Evolutionary conservation across 2,329 filamentous ascomycete genomes (phyloP).

Genomic region (Hymenotorrendiella dingleyae): DNA sequence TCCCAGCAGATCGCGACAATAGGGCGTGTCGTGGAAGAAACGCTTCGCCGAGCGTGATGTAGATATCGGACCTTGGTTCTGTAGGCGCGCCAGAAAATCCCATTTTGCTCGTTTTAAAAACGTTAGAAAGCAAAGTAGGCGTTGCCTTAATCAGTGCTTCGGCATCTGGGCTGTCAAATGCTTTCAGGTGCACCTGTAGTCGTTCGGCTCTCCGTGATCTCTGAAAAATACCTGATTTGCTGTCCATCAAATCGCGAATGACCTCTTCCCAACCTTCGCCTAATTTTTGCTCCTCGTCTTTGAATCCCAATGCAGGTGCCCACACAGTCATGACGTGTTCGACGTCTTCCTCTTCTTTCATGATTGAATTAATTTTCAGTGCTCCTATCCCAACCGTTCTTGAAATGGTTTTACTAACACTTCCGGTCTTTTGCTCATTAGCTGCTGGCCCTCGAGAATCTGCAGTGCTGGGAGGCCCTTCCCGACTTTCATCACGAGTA

Average conservation of each 20-base stretch:
- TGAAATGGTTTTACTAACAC: slow-evolving; percentile 46
- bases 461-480: slow-evolving; percentile 47
- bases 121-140: slow-evolving; percentile 77
- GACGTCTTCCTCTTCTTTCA: slow-evolving; percentile 64
- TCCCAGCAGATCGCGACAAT: slow-evolving; percentile 63
- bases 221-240: slow-evolving; percentile 66
- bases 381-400: slow-evolving; percentile 73
- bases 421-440: slow-evolving; percentile 26
- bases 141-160: slow-evolving; percentile 78
- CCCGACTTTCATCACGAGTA: slow-evolving; percentile 13
- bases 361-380: slow-evolving; percentile 66
- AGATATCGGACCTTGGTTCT: slow-evolving; percentile 87
- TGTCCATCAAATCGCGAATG: slow-evolving; percentile 67
- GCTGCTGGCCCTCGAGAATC: slow-evolving; percentile 41
- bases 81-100: slow-evolving; percentile 90
- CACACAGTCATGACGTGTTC: slow-evolving; percentile 76
- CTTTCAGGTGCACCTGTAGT: slow-evolving; percentile 71
- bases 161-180: slow-evolving; percentile 72
- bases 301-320: slow-evolving; percentile 53
- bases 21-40: slow-evolving; percentile 71
- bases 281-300: slow-evolving; percentile 51
- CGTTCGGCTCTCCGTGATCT: slow-evolving; percentile 68
- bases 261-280: slow-evolving; percentile 67
- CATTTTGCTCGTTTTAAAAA: slow-evolving; percentile 79
- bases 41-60: slow-evolving; percentile 76